Percentiles rank a stretch among this genome's conserved stretches.
Conservation (phyloP, 176 grass and related monocot species). For the Triticum aestivum region DNA sequence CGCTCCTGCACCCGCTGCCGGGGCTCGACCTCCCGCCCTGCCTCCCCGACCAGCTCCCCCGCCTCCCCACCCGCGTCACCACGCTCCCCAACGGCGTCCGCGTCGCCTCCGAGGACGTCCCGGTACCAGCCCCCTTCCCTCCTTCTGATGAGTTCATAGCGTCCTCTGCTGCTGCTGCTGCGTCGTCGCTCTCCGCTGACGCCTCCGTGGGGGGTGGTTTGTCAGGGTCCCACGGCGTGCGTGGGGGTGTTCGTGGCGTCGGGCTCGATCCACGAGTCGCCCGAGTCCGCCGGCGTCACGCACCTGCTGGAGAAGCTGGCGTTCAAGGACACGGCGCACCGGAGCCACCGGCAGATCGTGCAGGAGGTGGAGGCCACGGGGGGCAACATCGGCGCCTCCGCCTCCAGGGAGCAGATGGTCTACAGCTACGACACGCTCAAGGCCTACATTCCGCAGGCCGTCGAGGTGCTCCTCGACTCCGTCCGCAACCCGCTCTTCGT, state of each 20-base stretch:
- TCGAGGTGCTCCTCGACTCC: slow-evolving; percentile 74
- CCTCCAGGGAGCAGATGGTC: slow-evolving; percentile 75
- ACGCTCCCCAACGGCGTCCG: slow-evolving; percentile 80
- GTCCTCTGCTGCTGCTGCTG: too few relatives aligned
- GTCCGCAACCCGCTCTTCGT: slow-evolving; percentile 73
- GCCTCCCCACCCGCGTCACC: slow-evolving; percentile 62
- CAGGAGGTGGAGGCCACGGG: slow-evolving; percentile 63
- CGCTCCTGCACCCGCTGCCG: slow-evolving; percentile 52
- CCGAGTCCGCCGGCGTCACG: slow-evolving; percentile 44
- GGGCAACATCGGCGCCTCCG: slow-evolving; percentile 49
- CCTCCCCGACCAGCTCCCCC: slow-evolving; percentile 46
- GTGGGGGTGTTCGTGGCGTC: slow-evolving; percentile 72
- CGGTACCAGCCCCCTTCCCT: not conserved
- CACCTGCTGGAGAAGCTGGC: slow-evolving; percentile 73
- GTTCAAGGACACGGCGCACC: slow-evolving; percentile 82
- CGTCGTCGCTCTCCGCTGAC: not conserved
- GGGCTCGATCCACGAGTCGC: slow-evolving; percentile 75
- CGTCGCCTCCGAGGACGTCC: slow-evolving; percentile 71
- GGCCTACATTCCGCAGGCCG: slow-evolving; percentile 53
- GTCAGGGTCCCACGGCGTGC: slow-evolving; percentile 73
- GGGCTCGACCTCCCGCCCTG: slow-evolving; percentile 44
- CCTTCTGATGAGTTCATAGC: not conserved
- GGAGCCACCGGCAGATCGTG: slow-evolving; percentile 56
- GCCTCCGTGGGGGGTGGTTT: not conserved
- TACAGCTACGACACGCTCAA: slow-evolving; percentile 85